Evolutionary conservation across 2,329 filamentous ascomycete species (phyloP), one percentile per base, ranked within the genome.

Genomic region (Huntiella decipiens): DNA sequence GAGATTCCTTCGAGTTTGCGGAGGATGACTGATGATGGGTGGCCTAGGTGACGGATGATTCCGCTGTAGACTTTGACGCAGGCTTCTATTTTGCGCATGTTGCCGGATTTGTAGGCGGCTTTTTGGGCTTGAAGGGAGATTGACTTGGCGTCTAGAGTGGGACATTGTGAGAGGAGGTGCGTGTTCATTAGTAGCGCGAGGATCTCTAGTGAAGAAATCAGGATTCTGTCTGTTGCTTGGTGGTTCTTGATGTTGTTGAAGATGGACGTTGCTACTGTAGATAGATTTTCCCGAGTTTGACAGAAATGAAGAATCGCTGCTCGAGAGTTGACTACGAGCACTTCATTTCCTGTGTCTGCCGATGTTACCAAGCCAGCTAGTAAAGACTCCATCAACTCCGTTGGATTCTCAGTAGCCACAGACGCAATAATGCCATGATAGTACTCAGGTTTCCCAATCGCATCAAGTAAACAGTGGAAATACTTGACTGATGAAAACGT

Each of bases 41-140:
- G 47, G 8, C 38, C 53, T 7, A 32, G 52, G 40, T 63, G 55
- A 2, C 59, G 58, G 3, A 75, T 74, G 19, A 94, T 62, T 1
- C 75, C 76, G 2, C 77, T 73, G 60, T 95, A 96, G 10, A 91
- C 72, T 55, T 79, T 80, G 50, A 92, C 65, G 16, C 82, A 84
- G 1, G 84, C 81, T 57, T 84, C 74, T 1, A 96, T 68, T 59
- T 91, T 88, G 43, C 78, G 73, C 38, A 94, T 73, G 57, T 84
- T 91, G 15, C 79, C 76, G 1, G 80, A 82, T 61, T 87, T 88
- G 64, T 82, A 87, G 52, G 87, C 82, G 0, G 82, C 72, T 59
- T 79, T 85, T 56, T 92, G 84, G 3, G 80, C 73, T 33, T 76
- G 66, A 5, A 77, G 65, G 49, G 86, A 84, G 3, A 94, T 62